Conservation (phyloP, 164 flowering plant genomes). For the Stephania japonica region DNA sequence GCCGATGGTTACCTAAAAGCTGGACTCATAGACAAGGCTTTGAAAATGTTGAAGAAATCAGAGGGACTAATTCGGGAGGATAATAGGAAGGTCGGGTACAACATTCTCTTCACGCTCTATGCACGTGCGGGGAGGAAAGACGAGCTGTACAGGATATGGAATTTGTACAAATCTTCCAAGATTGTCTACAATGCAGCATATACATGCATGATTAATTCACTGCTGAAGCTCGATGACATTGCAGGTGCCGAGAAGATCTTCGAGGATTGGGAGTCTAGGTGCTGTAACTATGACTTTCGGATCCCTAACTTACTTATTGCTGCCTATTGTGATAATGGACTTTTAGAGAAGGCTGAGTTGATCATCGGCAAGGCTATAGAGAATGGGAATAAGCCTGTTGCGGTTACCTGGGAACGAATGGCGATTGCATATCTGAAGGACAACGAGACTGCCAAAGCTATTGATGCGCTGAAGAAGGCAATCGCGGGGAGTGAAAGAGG, state of each 20-base stretch:
- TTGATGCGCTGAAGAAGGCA: conserved; percentile 34
- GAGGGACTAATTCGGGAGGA: conserved; percentile 9
- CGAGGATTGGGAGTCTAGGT: conserved; percentile 35
- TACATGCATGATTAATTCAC: conserved; percentile 26
- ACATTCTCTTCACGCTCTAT: conserved; percentile 24
- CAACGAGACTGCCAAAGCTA: conserved; percentile 28
- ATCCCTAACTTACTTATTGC: conserved; percentile 33
- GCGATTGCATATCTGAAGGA: conserved; percentile 24
- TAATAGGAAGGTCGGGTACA: conserved; percentile 9
- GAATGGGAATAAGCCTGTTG: conserved; percentile 25
- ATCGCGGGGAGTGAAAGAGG: conserved; percentile 13
- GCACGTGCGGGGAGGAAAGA: conserved; percentile 28
- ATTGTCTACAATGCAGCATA: conserved; percentile 23
- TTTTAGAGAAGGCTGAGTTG: conserved; percentile 36
- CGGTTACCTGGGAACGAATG: conserved; percentile 26
- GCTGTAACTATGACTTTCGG: conserved; percentile 24
- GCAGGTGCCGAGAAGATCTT: conserved; percentile 37
- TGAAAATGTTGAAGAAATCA: conserved; percentile 20
- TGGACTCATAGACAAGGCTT: conserved; percentile 25
- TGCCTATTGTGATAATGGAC: conserved; percentile 32
- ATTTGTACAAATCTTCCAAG: conserved; percentile 16
- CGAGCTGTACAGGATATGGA: conserved; percentile 30
- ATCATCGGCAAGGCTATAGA: conserved; percentile 17
- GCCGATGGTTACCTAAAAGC: conserved; percentile 36
- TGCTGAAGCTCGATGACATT: conserved; percentile 37